Evolutionary conservation across 495 filamentous ascomycete species (phyloP).

Genomic region (Copromyces sp.): DNA sequence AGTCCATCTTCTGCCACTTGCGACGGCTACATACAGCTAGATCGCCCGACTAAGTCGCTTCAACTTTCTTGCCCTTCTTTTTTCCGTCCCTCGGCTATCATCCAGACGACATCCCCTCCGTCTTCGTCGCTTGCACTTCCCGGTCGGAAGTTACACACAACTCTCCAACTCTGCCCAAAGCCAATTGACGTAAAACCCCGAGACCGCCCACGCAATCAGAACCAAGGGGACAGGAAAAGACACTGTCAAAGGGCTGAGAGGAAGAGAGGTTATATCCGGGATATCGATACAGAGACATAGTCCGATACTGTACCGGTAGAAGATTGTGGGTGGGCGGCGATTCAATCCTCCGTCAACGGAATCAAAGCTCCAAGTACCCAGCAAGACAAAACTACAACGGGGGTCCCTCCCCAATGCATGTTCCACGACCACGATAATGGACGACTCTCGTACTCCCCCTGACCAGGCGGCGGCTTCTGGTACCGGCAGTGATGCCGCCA

Average conservation of each 20-base stretch:
- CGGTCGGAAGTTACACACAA: background rate
- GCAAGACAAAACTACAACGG: background rate
- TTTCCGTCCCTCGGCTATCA: background rate
- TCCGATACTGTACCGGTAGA: background rate
- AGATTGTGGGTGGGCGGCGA: background rate
- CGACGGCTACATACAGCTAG: background rate
- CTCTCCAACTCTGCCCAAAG: background rate
- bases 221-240: background rate
- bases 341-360: background rate
- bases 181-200: background rate
- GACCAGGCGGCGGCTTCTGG: slow-evolving; percentile 21
- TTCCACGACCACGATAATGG: slow-evolving; percentile 30
- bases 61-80: background rate
- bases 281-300: background rate
- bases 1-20: background rate
- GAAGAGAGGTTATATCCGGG: background rate
- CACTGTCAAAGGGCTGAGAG: background rate
- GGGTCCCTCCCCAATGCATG: slow-evolving; percentile 14
- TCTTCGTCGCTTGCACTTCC: background rate
- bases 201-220: background rate
- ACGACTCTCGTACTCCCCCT: slow-evolving; percentile 25
- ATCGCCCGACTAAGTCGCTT: background rate
- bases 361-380: background rate
- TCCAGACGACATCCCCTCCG: background rate
- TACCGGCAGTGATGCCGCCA: slow-evolving; percentile 13